Base-by-base conservation (phyloP, 805 yeast species). In the Saccharomycopsis babjevae region DNA sequence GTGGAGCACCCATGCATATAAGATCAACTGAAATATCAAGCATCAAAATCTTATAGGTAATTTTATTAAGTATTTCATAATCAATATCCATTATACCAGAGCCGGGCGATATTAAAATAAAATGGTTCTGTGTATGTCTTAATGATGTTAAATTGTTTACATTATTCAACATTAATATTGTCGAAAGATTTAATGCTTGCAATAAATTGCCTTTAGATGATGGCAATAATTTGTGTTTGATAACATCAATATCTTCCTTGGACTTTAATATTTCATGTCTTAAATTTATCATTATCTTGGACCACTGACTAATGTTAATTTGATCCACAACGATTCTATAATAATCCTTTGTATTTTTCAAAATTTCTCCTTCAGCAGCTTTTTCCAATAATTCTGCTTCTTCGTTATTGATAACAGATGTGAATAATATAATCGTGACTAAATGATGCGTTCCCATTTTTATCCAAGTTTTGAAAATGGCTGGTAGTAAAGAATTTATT, bases 261-360 rank as follows among this genome's bases (percentile, higher is more conserved):
- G 94, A 89, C 63, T 83, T 83, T 46, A 91, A 84, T 73, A 94
- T 94, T 70, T 94, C 99, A 34, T 82, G 77, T 56, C 97, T 75
- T 59, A 94, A 75, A 0, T 88, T 84, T 25, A 89, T 88, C 97
- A 94, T 91, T 61, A 94, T 92, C 65, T 87, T 86, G 59, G 83
- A 87, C 99, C 99, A 94, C 63, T 88, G 85, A 32, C 86, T 79
- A 55, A 91, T 88, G 67, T 86, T 89, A 20, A 90, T 96, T 71
- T 93, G 96, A 70, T 94, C 98, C 1, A 93, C 97, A 1, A 93
- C 99, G 32, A 94, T 96, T 57, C 97, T 77, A 71, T 86, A 94
- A 70, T 85, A 92, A 72, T 94, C 97, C 61, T 81, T 78, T 3
- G 91, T 79, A 50, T 84, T 82, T 54, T 79, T 74, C 8, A 88